Base-by-base conservation (phyloP, 2,329 filamentous ascomycete species). In the Verticillium tricorpus region DNA sequence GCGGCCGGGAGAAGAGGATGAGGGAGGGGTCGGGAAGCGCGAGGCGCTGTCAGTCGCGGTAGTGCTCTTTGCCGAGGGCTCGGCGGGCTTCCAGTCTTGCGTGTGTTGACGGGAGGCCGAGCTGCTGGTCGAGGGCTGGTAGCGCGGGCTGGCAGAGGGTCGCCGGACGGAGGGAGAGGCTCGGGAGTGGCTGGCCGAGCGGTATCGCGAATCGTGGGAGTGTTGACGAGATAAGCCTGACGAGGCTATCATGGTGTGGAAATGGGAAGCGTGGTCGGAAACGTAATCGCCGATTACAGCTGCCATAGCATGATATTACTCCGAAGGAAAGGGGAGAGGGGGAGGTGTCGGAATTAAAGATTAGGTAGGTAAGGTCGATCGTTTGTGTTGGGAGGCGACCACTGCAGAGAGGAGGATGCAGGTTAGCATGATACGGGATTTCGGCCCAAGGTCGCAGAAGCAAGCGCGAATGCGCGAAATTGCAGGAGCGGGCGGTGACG, bases 201-300 rank as follows among this genome's bases (percentile, higher is more conserved):
- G 76, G 71, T 67, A 75, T 63, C 74, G 73, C 62, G 75, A 73
- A 68, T 82, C 77, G 72, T 81, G 77, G 61, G 79, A 71, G 63
- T 78, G 78, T 67, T 80, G 79, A 66, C 81, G 80, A 75, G 66
- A 59, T 12, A 80, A 69, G 58, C 77, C 77, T 55, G 81, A 74
- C 61, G 77, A 75, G 63, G 78, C 76, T 80, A 92, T 89, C 82
- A 88, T 90, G 78, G 82, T 86, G 80, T 87, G 85, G 77, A 89
- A 89, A 77, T 87, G 85, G 70, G 85, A 82, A 69, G 88, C 82
- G 25, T 31, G 58, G 78, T 92, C 88, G 76, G 90, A 85, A 77
- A 88, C 86, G 79, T 88, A 88, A 80, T 94, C 91, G 75, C 84
- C 84, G 69, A 88, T 83, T 76, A 88, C 75, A 76, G 85, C 81